Conservation (phyloP, 805 yeast species). For the Cyberlindnera japonica region DNA sequence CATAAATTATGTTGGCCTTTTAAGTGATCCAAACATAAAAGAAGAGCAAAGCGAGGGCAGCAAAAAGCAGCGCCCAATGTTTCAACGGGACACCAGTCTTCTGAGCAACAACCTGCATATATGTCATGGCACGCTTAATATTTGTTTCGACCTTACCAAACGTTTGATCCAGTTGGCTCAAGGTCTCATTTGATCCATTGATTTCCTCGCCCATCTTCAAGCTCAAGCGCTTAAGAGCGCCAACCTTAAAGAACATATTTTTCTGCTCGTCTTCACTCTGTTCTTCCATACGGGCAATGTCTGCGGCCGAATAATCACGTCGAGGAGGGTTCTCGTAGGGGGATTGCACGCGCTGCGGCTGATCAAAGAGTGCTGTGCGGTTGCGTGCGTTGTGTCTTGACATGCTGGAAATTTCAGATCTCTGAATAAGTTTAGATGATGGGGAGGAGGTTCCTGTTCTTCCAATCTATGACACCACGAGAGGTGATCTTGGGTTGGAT, state of each 20-base stretch:
- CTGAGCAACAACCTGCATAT: slow-evolving; percentile 62
- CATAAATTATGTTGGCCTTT: too few relatives aligned
- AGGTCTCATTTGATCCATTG: slow-evolving; percentile 45
- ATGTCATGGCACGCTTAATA: slow-evolving; percentile 49
- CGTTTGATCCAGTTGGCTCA: slow-evolving; percentile 39
- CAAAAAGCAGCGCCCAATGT: slow-evolving; percentile 52
- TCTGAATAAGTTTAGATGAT: too few relatives aligned
- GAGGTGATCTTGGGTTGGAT: too few relatives aligned
- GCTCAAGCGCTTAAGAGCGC: slow-evolving; percentile 52
- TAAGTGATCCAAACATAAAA: slow-evolving; percentile 47
- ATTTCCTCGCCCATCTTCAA: slow-evolving; percentile 64
- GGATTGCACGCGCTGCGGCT: slow-evolving; percentile 34
- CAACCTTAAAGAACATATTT: slow-evolving; percentile 50
- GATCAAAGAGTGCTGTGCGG: slow-evolving; percentile 25
- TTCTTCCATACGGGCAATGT: slow-evolving; percentile 57
- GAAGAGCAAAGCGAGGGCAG: slow-evolving; percentile 46
- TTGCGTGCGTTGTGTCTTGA: slow-evolving; percentile 11
- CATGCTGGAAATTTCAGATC: too few relatives aligned
- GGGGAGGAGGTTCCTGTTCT: too few relatives aligned
- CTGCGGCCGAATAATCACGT: slow-evolving; percentile 47
- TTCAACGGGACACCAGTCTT: slow-evolving; percentile 61
- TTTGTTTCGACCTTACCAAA: slow-evolving; percentile 45
- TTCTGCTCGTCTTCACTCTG: slow-evolving; percentile 61
- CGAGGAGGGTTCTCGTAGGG: slow-evolving; percentile 37
- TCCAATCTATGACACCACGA: too few relatives aligned